These are phyloP conservation scores for Nicotiana paniculata DNA, from an alignment of 257 asterid genomes.

Conservation along the genomic window DNA sequence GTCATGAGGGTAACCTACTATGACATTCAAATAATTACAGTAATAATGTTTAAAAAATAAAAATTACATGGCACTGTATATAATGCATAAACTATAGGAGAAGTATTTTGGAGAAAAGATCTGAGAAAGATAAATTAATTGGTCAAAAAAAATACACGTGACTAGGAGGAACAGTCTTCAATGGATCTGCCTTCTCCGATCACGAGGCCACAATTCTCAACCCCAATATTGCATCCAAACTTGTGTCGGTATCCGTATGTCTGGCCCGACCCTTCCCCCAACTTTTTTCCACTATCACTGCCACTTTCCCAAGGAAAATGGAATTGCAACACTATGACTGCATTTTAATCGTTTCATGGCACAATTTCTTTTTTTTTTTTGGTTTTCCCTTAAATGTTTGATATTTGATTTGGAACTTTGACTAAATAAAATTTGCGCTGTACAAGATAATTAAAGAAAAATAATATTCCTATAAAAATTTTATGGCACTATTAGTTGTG, in stretches of 20 bases:
- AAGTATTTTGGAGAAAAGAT: neutral
- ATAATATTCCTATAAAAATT: too few species aligned
- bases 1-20: too few species aligned
- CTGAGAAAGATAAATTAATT: neutral
- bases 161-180: constrained; percentile 91
- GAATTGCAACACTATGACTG: constrained; percentile 17
- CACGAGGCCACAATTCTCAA: constrained; percentile 63
- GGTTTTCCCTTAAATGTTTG: too few species aligned
- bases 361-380: too few species aligned
- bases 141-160: constrained; percentile 94
- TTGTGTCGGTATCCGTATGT: constrained; percentile 41
- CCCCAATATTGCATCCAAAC: constrained; percentile 32
- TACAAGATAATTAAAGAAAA: too few species aligned
- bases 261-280: constrained; percentile 1
- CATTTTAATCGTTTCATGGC: neutral
- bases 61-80: too few species aligned
- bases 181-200: constrained; percentile 94
- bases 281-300: constrained; percentile 19
- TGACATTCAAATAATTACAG: too few species aligned
- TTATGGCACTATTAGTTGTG: too few species aligned
- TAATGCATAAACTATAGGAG: too few species aligned
- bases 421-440: too few species aligned
- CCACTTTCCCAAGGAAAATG: constrained; percentile 42
- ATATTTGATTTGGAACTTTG: too few species aligned
- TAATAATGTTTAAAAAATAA: too few species aligned